Conservation (phyloP, 2,329 filamentous ascomycete species). For the Scopulariopsis brevicaulis region DNA sequence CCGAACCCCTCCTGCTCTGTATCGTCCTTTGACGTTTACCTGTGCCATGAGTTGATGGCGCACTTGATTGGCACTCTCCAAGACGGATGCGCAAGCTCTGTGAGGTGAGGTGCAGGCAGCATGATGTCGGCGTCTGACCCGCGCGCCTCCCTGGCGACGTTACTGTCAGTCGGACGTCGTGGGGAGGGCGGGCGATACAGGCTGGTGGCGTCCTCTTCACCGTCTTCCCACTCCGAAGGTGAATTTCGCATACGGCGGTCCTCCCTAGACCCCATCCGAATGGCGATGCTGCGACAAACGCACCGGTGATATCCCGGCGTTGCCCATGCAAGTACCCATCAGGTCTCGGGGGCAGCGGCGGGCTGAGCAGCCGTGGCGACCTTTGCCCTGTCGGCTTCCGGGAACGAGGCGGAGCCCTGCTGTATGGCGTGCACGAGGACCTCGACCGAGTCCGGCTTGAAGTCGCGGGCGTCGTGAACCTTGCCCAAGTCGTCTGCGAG, state of each 20-base stretch:
- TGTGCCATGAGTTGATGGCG: too few relatives aligned
- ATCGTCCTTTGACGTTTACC: too few relatives aligned
- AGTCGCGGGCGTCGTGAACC: conserved; percentile 58
- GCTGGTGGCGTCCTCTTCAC: too few relatives aligned
- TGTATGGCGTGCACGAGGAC: conserved; percentile 57
- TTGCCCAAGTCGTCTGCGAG: conserved; percentile 66
- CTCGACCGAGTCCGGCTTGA: conserved; percentile 51
- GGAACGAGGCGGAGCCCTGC: conserved; percentile 35
- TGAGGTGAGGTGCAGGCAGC: too few relatives aligned
- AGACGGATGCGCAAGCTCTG: too few relatives aligned
- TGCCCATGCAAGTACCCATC: neutral
- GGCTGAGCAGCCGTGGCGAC: neutral
- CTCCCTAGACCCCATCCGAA: too few relatives aligned
- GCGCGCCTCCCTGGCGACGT: neutral
- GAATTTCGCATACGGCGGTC: too few relatives aligned
- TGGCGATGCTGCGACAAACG: too few relatives aligned
- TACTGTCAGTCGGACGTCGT: neutral
- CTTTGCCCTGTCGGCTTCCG: neutral
- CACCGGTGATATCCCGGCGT: neutral
- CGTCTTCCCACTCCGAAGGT: too few relatives aligned
- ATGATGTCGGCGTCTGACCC: neutral
- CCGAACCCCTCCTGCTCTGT: too few relatives aligned
- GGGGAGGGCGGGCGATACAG: neutral
- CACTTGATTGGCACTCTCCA: too few relatives aligned
- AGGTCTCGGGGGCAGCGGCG: neutral